Evolutionary conservation across 768 basidiomycete genomes (phyloP), one percentile per base, ranked within the genome.

Genomic region (Cubamyces sp.): DNA sequence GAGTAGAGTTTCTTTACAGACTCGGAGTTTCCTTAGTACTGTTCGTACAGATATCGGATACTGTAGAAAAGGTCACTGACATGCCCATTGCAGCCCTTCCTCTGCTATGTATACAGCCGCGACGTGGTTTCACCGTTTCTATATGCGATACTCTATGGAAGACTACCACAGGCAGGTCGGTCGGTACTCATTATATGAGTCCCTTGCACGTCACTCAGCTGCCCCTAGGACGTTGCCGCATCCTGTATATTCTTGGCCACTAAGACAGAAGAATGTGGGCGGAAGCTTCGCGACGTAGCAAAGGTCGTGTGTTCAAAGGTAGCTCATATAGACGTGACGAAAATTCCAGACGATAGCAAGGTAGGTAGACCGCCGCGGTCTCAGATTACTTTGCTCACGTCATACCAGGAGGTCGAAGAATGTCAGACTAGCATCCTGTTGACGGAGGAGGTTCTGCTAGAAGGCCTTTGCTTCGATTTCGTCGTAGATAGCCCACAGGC

Each of bases 121-220:
- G 25, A 91, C 89, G 6, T 94, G 92, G 90, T 92, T 94, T 66
- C 93, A 94, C 74, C 83, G 93, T 14, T 94, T 94, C 74, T 94
- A 91, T 74, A 92, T 94, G 92, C 82, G 92, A 62, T 87, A 84
- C 71, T 85, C 91, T 26, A 84, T 92, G 84, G 86, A 89, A 68
- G 90, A 92, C 69, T 89, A 90, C 69, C 88, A 90, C 66, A 82
- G 87, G 43, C 89, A 91, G 80, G 92, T 90, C 75, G 65, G 79
- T 62, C 37, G 40, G 40, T 61, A 46, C 55, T 30, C 45, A 37
- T 4, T 4, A 53, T 12, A 50, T 39, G 6, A 16, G 23, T 4
- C 1, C 16, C 14, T 54, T 43, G 2, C 12, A 37, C 16, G 45
- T 23, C 64, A 57, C 48, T 64, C 47, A 58, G 23, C 26, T 54